A percentile compares a stretch with the other conserved stretches of the same genome.
Conservation (phyloP, 768 basidiomycete genomes). For the Xanthoconium purpureum region DNA sequence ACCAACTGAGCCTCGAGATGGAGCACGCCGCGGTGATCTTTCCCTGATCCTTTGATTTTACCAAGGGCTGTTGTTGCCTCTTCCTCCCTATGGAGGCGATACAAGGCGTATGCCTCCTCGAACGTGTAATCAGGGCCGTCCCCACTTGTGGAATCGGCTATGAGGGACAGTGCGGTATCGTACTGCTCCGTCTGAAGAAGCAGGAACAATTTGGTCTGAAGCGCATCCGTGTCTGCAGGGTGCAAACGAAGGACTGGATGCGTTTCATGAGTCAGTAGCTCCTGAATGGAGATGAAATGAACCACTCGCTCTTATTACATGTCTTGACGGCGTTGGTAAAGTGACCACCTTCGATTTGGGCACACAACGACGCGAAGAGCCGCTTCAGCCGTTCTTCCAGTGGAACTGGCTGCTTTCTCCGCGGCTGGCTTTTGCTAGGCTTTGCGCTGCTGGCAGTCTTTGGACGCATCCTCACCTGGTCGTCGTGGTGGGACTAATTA, state of each 20-base stretch:
- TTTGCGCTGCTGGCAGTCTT: conserved; percentile 11
- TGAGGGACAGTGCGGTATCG: conserved; percentile 59
- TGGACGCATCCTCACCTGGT: conserved; percentile 18
- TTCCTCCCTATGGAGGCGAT: conserved; percentile 73
- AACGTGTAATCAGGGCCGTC: conserved; percentile 38
- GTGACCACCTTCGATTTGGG: conserved; percentile 89
- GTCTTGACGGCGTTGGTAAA: conserved; percentile 85
- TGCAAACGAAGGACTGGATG: conserved; percentile 65
- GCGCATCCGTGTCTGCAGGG: conserved; percentile 66
- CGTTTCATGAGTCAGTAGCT: conserved; percentile 18
- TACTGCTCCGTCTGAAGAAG: conserved; percentile 87
- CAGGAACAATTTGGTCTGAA: conserved; percentile 83
- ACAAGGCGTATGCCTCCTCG: conserved; percentile 80
- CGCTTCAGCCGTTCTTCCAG: conserved; percentile 42
- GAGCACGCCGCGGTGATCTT: conserved; percentile 56
- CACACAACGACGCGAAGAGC: conserved; percentile 74
- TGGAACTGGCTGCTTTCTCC: conserved; percentile 22
- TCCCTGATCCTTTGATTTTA: conserved; percentile 42
- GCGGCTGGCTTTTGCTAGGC: conserved; percentile 10
- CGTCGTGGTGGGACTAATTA: conserved; percentile 19
- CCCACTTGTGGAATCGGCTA: conserved; percentile 29
- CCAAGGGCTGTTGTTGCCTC: conserved; percentile 60
- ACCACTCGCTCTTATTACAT: conserved; percentile 79
- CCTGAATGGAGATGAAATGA: conserved; percentile 20
- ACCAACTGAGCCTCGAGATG: conserved; percentile 91